phyloP scores from a whole-genome alignment of 495 filamentous ascomycete species.

The Xylaria nigripes region DNA sequence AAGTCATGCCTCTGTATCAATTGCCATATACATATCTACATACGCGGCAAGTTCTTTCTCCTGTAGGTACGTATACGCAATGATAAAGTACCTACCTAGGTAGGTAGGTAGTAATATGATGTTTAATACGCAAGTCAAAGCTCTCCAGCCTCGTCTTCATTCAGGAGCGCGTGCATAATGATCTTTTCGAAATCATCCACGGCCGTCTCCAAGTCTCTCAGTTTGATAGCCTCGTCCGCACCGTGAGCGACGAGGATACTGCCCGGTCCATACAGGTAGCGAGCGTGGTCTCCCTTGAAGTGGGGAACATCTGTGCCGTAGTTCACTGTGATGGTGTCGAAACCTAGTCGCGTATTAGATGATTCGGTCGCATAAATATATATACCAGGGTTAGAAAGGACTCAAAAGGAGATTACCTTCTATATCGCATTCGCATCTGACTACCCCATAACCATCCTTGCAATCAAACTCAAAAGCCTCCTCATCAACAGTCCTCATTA shows the following conservation, averaged over 20 bases:
- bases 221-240: conserved; percentile 69
- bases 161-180: conserved; percentile 50
- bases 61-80: too few relatives aligned
- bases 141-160: conserved; percentile 1
- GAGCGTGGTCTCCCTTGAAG: conserved; percentile 60
- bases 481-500: conserved; percentile 47
- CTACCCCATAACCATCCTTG: conserved; percentile 55
- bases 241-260: conserved; percentile 84
- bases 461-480: conserved; percentile 56
- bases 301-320: conserved; percentile 91
- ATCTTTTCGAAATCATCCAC: conserved; percentile 65
- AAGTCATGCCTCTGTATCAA: too few relatives aligned
- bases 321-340: conserved; percentile 70
- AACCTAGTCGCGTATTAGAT: conserved; percentile 37
- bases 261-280: conserved; percentile 85
- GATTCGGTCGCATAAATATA: neutral
- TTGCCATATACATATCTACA: too few relatives aligned
- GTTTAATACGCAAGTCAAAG: neutral
- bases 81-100: too few relatives aligned
- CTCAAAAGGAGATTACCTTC: conserved; percentile 38
- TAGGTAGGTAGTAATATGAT: neutral
- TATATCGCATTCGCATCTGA: conserved; percentile 72
- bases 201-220: conserved; percentile 58
- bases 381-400: neutral
- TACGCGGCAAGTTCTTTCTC: too few relatives aligned